Percentiles rank a stretch among this genome's conserved stretches.
Evolutionary conservation across 495 filamentous ascomycete genomes (phyloP).

Genomic region (Aspergillus campestris): DNA sequence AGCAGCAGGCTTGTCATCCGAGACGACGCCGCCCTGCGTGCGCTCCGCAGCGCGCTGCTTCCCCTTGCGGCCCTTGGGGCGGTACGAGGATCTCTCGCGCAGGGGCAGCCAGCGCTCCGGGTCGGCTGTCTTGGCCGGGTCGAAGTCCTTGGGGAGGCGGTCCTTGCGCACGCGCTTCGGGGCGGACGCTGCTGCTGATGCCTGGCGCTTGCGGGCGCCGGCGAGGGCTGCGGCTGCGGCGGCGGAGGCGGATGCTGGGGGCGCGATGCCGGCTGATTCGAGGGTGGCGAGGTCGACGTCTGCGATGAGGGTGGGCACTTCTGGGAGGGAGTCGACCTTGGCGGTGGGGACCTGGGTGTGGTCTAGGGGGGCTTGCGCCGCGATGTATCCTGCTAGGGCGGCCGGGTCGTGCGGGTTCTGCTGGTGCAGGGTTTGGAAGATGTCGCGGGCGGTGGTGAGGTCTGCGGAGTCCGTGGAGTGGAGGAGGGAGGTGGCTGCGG

Average conservation of each 20-base stretch:
- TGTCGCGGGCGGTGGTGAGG: slow-evolving; percentile 56
- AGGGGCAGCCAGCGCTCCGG: slow-evolving; percentile 90
- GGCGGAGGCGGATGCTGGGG: slow-evolving; percentile 36
- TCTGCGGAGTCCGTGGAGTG: slow-evolving; percentile 61
- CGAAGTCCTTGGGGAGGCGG: slow-evolving; percentile 71
- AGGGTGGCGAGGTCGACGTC: slow-evolving; percentile 62
- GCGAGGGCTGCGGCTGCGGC: slow-evolving; percentile 30
- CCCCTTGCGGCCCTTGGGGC: slow-evolving; percentile 85
- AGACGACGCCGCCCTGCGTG: slow-evolving; percentile 77
- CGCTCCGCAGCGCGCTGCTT: slow-evolving; percentile 68
- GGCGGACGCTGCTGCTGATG: slow-evolving; percentile 40
- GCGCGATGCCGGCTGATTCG: slow-evolving; percentile 67
- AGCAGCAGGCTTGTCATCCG: slow-evolving; percentile 23
- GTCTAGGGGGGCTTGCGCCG: slow-evolving; percentile 65
- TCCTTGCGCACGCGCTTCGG: slow-evolving; percentile 62
- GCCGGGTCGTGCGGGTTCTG: slow-evolving; percentile 54
- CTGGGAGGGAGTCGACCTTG: slow-evolving; percentile 55
- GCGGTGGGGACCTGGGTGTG: slow-evolving; percentile 46
- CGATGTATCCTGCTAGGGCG: slow-evolving; percentile 72
- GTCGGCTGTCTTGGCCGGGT: slow-evolving; percentile 65
- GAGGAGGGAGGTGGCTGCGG: slow-evolving; percentile 72
- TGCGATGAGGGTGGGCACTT: slow-evolving; percentile 54
- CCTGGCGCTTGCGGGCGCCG: slow-evolving; percentile 49
- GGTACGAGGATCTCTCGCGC: slow-evolving; percentile 77
- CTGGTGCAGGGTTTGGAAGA: slow-evolving; percentile 61